Evolutionary conservation across 2,329 filamentous ascomycete species (phyloP), one percentile per base, ranked within the genome.

Genomic region (Periglandula ipomoeae): DNA sequence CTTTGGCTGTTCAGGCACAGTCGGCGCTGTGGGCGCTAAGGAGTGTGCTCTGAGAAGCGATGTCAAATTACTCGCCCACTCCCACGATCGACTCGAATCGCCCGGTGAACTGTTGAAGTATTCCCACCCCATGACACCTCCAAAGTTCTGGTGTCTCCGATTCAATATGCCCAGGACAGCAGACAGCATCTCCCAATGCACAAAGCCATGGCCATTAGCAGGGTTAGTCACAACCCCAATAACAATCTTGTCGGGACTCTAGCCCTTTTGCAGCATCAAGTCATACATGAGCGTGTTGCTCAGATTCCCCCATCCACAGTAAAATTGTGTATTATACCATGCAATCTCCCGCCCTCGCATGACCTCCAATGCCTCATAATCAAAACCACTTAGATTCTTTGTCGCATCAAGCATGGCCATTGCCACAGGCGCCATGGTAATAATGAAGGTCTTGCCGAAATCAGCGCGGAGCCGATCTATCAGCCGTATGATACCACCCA

Each of bases 311-410:
- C 88, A 96, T 2, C 89, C 89, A 61, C 87, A 93, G 73, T 96
- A 96, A 66, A 95, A 95, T 61, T 96, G 90, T 5, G 84, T 76
- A 61, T 95, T 95, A 65, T 95, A 95, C 81, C 89, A 96, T 3
- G 76, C 74, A 24, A 95, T 85, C 39, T 84, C 75, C 15, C 65
- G 66, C 1, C 84, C 83, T 5, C 79, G 73, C 64, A 79, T 74
- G 10, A 75, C 72, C 62, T 95, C 88, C 2, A 96, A 75, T 10
- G 81, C 72, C 40, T 81, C 74, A 65, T 95, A 95, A 62, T 81
- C 77, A 65, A 95, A 95, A 0, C 89, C 90, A 51, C 84, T 89
- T 3, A 95, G 74, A 62, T 88, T 86, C 41, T 64, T 66, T 20
- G 62, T 63, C 22, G 65, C 62, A 54, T 73, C 66, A 37, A 84